Percentiles rank a stretch among this genome's conserved stretches.
Conservation (phyloP, 75 land plant species). For the Selaginella tamariscina region DNA sequence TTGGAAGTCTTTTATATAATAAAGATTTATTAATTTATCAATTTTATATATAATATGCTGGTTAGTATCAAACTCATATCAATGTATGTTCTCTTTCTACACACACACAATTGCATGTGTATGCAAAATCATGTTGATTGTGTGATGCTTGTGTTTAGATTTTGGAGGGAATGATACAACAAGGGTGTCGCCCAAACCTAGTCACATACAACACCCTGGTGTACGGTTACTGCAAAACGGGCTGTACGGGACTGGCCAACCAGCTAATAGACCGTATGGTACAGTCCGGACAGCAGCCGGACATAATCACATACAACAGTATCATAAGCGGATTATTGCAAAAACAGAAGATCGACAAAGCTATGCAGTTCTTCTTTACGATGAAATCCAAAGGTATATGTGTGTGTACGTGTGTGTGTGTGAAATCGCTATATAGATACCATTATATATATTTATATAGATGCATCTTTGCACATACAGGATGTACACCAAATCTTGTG, state of each 20-base stretch:
- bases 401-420: too few species aligned
- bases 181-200: slow-evolving; percentile 7
- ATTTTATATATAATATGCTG: too few species aligned
- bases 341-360: slow-evolving; percentile 15
- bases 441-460: too few species aligned
- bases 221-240: slow-evolving; percentile 18
- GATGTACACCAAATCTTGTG: slow-evolving; percentile 14
- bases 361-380: background rate
- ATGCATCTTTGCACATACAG: too few species aligned
- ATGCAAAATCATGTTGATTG: slow-evolving; percentile 10
- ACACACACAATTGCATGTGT: too few species aligned
- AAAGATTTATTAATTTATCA: too few species aligned
- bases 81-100: too few species aligned
- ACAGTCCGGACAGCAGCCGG: background rate
- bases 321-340: slow-evolving; percentile 12
- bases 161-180: slow-evolving; percentile 9
- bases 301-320: slow-evolving; percentile 13
- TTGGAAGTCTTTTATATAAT: too few species aligned
- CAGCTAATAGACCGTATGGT: slow-evolving; percentile 14
- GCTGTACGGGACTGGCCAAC: slow-evolving; percentile 8
- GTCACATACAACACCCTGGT: slow-evolving; percentile 18
- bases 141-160: slow-evolving; percentile 4
- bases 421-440: too few species aligned
- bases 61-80: too few species aligned
- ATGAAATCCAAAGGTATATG: slow-evolving; percentile 2